Evolutionary conservation across 192 early-diverging fungal genomes (phyloP).

Genomic region (Kickxella alabastrina): DNA sequence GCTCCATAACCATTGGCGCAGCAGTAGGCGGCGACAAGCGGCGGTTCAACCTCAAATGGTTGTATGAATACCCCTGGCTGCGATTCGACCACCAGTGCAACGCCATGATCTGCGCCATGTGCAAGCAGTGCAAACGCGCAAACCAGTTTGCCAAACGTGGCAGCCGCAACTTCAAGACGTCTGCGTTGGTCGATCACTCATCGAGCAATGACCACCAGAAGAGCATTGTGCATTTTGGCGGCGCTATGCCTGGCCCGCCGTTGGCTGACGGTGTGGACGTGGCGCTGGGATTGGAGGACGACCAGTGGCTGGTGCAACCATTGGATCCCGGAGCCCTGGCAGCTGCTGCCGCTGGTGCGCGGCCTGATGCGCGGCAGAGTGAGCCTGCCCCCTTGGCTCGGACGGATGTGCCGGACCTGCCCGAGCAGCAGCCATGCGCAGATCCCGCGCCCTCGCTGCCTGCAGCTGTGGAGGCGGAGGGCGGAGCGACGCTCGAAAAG

Average conservation of each 20-base stretch:
- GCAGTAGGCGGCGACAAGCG: constrained; percentile 43
- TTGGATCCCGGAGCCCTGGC: not conserved
- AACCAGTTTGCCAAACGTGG: constrained; percentile 49
- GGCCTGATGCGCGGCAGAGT: not conserved
- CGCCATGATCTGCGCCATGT: constrained; percentile 44
- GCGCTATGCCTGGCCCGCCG: not conserved
- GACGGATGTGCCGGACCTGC: not conserved
- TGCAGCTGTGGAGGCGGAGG: not conserved
- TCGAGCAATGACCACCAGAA: constrained; percentile 45
- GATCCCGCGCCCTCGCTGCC: not conserved
- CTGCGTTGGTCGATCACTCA: constrained; percentile 42
- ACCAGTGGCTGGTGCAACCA: not conserved
- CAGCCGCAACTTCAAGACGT: constrained; percentile 49
- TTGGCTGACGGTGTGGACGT: not conserved
- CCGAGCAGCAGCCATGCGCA: no score
- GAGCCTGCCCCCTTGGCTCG: not conserved
- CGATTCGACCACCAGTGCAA: constrained; percentile 31
- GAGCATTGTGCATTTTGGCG: constrained; percentile 23
- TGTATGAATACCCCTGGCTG: constrained; percentile 49
- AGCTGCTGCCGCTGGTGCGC: not conserved
- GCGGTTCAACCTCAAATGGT: constrained; percentile 48
- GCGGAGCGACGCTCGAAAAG: not conserved
- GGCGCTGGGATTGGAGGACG: not conserved
- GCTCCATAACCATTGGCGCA: constrained; percentile 45
- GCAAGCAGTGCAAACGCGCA: constrained; percentile 30